phyloP scores from a whole-genome alignment of 805 yeast species.

The Candida fluviatilis region DNA sequence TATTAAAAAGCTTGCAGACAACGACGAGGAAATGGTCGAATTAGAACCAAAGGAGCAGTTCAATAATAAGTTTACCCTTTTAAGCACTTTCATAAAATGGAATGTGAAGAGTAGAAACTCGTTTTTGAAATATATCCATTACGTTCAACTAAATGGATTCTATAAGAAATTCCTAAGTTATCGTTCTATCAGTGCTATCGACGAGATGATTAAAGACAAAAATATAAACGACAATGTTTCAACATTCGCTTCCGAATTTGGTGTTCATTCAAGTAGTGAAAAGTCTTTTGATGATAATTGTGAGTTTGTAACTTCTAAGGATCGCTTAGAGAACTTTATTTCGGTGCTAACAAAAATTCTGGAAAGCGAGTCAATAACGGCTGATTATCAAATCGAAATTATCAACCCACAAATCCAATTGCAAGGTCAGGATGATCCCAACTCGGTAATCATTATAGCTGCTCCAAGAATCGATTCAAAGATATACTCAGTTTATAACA shows the following conservation, averaged over 20 bases:
- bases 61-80: constrained; percentile 35
- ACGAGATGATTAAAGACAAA: constrained; percentile 24
- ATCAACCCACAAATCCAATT: constrained; percentile 43
- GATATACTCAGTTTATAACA: constrained; percentile 59
- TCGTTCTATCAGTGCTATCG: constrained; percentile 31
- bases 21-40: neutral
- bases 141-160: constrained; percentile 25
- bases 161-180: constrained; percentile 29
- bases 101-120: constrained; percentile 32
- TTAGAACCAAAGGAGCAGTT: constrained; percentile 16
- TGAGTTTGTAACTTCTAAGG: constrained; percentile 6
- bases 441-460: constrained; percentile 62
- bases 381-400: constrained; percentile 35
- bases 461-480: constrained; percentile 70
- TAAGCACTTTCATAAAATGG: constrained; percentile 41
- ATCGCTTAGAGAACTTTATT: constrained; percentile 30
- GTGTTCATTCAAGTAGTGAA: constrained; percentile 1
- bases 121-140: constrained; percentile 33
- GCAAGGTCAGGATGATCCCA: constrained; percentile 36
- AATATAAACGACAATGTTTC: constrained; percentile 10
- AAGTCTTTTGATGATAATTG: neutral
- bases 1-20: constrained; percentile 4
- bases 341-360: constrained; percentile 20
- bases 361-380: constrained; percentile 26
- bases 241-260: neutral